These are phyloP conservation scores for Nemania sp. DNA, from an alignment of 2,329 filamentous ascomycete species.

Conservation along the genomic window DNA sequence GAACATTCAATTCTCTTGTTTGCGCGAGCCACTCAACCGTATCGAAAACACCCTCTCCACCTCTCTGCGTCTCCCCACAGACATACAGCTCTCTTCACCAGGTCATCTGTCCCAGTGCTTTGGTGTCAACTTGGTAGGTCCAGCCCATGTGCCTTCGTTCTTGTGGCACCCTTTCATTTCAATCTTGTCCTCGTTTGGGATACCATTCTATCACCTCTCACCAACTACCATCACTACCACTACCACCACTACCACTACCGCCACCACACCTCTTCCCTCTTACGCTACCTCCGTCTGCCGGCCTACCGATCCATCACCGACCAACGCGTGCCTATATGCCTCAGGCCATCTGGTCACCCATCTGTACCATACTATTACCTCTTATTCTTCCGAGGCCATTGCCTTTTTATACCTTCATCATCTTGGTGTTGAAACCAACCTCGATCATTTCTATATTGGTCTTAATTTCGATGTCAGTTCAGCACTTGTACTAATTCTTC, in stretches of 20 bases:
- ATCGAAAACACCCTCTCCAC: conserved; percentile 22
- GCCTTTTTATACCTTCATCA: conserved; percentile 2
- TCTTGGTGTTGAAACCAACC: conserved; percentile 8
- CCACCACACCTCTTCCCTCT: conserved; percentile 13
- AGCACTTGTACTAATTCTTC: conserved; percentile 7
- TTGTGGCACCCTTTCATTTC: conserved; percentile 26
- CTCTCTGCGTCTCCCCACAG: not conserved
- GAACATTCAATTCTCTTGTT: conserved; percentile 9
- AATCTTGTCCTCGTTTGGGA: conserved; percentile 32
- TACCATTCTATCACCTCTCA: conserved; percentile 12
- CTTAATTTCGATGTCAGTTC: conserved; percentile 14
- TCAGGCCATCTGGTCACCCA: not conserved
- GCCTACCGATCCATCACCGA: not conserved
- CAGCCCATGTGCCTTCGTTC: conserved; percentile 20
- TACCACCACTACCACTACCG: too few species aligned
- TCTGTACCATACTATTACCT: conserved; percentile 9
- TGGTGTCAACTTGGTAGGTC: conserved; percentile 26
- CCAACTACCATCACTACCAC: too few species aligned
- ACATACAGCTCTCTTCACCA: not conserved
- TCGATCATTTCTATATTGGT: conserved; percentile 9
- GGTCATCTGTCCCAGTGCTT: not conserved
- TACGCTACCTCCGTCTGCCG: not conserved
- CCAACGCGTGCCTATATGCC: not conserved
- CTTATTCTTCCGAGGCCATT: conserved; percentile 17
- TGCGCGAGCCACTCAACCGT: conserved; percentile 29